Percentiles rank a stretch among this genome's conserved stretches.
Conservation (phyloP, 768 basidiomycete genomes). For the Lactarius vividus region DNA sequence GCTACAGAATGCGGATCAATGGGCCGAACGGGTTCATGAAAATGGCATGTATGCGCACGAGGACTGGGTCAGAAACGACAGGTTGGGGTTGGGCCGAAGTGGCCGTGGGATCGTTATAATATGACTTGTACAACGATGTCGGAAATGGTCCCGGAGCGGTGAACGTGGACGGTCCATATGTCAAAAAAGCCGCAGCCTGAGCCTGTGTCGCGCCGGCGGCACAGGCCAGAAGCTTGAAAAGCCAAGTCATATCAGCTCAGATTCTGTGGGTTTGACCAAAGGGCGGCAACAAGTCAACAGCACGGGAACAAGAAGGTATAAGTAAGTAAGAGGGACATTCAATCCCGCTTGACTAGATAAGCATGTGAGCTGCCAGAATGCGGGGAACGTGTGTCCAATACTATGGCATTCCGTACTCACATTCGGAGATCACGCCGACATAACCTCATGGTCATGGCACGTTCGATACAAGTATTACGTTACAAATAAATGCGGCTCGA, state of each 20-base stretch:
- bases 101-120: slow-evolving; percentile 71
- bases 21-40: not conserved
- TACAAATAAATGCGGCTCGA: not conserved
- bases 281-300: not conserved
- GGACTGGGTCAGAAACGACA: slow-evolving; percentile 70
- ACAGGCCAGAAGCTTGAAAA: slow-evolving; percentile 8
- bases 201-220: slow-evolving; percentile 11
- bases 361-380: not conserved
- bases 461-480: not conserved
- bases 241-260: not conserved
- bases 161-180: slow-evolving; percentile 45
- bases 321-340: not conserved
- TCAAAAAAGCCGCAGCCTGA: slow-evolving; percentile 9
- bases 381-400: not conserved
- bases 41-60: slow-evolving; percentile 37
- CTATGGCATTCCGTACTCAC: too few relatives aligned
- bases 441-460: not conserved
- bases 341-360: not conserved
- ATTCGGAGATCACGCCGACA: not conserved
- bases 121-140: slow-evolving; percentile 58
- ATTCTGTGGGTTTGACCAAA: not conserved
- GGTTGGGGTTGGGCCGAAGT: slow-evolving; percentile 74
- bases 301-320: not conserved
- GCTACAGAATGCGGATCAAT: slow-evolving; percentile 37
- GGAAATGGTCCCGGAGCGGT: slow-evolving; percentile 64